Base-by-base conservation (phyloP, 129 eudicot genomes). In the Smallanthus sonchifolius region DNA sequence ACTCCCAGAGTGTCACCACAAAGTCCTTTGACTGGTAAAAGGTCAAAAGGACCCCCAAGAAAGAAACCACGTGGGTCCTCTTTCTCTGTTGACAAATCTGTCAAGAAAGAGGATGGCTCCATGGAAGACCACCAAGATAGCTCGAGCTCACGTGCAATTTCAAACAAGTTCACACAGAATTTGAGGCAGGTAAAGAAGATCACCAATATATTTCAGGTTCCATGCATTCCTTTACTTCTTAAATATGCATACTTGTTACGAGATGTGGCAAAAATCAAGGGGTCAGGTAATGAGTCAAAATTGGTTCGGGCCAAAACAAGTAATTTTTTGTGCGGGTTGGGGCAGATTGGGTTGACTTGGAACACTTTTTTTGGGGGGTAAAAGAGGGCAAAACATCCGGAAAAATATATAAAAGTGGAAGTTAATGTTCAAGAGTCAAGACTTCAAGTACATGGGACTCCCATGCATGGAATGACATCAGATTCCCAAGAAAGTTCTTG, bases 1-100 rank as follows among this genome's bases (percentile, higher is more conserved):
- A 84, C 97, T 39, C 94, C 97, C 10, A 77, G 88, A 72, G 91
- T 92, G 40, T 83, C 93, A 64, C 24, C 91, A 51, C 91, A 89
- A 71, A 67, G 77, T 77, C 79, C 84, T 11, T 40, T 86, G 88
- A 87, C 96, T 7, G 94, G 97, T 52, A 82, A 85, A 82, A 87
- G 96, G 80, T 81, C 96, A 63, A 92, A 82, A 80, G 83, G 77
- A 45, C 69, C 78, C 16, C 42, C 88, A 44, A 84, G 94, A 61
- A 92, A 92, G 80, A 76, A 89, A 64, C 78, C 74, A 67, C 84
- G 88, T 10, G 92, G 90, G 52, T 74, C 96, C 42, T 75, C 77
- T 72, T 86, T 87, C 69, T 84, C 87, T n/a, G 59, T 51, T 67
- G 96, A 89, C 72, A 89, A 87, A 84, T 76, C 84, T 56, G 54